These are phyloP conservation scores for Zhuliangozyma parablackwelliae DNA, from an alignment of 1,139 yeast genomes.

Conservation along the genomic window DNA sequence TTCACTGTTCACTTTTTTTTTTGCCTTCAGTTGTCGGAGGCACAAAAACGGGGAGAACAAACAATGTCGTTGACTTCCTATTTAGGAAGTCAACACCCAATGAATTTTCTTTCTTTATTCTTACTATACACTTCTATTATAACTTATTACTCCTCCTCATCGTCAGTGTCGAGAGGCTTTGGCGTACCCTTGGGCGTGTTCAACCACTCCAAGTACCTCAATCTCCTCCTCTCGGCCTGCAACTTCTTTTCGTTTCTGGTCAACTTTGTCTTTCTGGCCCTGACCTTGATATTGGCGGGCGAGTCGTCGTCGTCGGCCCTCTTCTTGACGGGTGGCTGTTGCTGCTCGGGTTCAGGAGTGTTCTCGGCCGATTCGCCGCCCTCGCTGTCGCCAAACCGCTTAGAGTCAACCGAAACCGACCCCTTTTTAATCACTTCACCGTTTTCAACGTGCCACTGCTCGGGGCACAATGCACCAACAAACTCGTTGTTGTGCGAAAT, in stretches of 20 bases:
- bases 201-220: slow-evolving; percentile 92
- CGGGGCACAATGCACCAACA: slow-evolving; percentile 96
- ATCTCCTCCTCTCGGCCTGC: slow-evolving; percentile 90
- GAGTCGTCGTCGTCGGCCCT: slow-evolving; percentile 75
- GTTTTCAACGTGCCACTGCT: slow-evolving; percentile 95
- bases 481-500: slow-evolving; percentile 96
- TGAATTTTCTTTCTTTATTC: neutral
- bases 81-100: neutral
- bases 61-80: neutral
- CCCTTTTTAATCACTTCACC: slow-evolving; percentile 88
- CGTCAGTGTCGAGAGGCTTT: slow-evolving; percentile 88
- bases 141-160: slow-evolving; percentile 52
- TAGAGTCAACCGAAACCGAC: slow-evolving; percentile 64
- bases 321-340: slow-evolving; percentile 34
- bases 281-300: slow-evolving; percentile 92
- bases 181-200: slow-evolving; percentile 97
- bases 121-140: neutral
- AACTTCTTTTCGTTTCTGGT: slow-evolving; percentile 93
- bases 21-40: slow-evolving; percentile 14
- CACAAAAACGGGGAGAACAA: no score
- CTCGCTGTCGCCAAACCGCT: slow-evolving; percentile 68
- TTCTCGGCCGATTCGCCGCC: slow-evolving; percentile 36
- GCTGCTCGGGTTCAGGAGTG: slow-evolving; percentile 22
- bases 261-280: slow-evolving; percentile 89
- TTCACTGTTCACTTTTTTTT: neutral